These are phyloP conservation scores for Ligustrum vulgare DNA, from an alignment of 257 asterid genomes.

Conservation along the genomic window DNA sequence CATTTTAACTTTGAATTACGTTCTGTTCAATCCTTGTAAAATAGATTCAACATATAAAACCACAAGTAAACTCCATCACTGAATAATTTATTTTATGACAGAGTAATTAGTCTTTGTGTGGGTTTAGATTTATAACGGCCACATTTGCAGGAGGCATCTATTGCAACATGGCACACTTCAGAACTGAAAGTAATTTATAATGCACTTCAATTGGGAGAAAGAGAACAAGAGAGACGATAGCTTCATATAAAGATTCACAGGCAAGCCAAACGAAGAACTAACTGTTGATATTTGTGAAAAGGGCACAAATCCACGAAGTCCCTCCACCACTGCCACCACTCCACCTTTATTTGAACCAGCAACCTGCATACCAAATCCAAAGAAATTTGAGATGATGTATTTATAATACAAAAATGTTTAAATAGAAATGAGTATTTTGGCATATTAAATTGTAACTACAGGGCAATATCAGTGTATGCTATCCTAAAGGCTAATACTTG, in stretches of 20 bases:
- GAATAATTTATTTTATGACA: neutral
- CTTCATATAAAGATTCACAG: slow-evolving; percentile 10
- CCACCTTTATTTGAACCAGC: slow-evolving; percentile 99
- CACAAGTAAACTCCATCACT: neutral
- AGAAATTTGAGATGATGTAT: slow-evolving; percentile 8
- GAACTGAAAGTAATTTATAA: neutral
- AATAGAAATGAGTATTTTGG: neutral
- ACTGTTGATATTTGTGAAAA: slow-evolving; percentile 93
- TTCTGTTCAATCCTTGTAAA: neutral
- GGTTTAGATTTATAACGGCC: neutral
- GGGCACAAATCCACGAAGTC: slow-evolving; percentile 93
- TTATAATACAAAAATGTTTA: neutral
- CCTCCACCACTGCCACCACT: slow-evolving; percentile 82
- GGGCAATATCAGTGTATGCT: neutral
- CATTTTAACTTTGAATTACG: neutral
- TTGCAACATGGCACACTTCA: neutral
- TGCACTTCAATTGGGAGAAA: slow-evolving; percentile 12
- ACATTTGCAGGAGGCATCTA: neutral
- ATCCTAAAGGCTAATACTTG: neutral
- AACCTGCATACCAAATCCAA: slow-evolving; percentile 48
- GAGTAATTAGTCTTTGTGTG: neutral
- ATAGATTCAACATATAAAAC: neutral
- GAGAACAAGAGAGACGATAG: neutral
- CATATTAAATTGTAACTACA: neutral
- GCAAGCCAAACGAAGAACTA: slow-evolving; percentile 27